phyloP scores from a whole-genome alignment of 2,329 filamentous ascomycete species.

The Botrytis fabae region DNA sequence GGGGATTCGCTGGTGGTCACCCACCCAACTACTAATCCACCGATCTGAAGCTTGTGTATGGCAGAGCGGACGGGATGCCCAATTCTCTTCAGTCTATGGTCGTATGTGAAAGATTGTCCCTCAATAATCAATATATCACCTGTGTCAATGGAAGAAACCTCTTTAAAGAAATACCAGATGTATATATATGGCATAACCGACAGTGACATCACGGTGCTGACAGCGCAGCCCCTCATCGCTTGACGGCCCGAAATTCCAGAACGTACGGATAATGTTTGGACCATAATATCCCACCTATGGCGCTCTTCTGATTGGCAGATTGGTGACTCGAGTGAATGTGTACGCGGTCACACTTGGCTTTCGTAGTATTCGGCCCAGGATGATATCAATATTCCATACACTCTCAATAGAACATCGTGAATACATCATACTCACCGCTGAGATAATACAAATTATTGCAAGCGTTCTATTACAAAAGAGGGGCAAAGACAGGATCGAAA shows the following conservation, averaged over 20 bases:
- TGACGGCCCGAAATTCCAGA: neutral
- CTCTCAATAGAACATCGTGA: neutral
- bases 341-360: neutral
- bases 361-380: neutral
- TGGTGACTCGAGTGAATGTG: neutral
- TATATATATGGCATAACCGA: neutral
- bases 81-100: slow-evolving; percentile 22
- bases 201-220: neutral
- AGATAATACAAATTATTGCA: neutral
- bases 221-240: neutral
- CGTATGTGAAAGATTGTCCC: neutral
- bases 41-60: slow-evolving; percentile 22
- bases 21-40: slow-evolving; percentile 18
- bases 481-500: neutral
- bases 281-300: neutral
- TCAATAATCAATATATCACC: neutral
- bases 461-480: neutral
- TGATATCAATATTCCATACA: neutral
- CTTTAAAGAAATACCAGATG: neutral
- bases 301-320: neutral
- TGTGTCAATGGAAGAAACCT: accelerated
- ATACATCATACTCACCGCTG: neutral
- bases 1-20: slow-evolving; percentile 17
- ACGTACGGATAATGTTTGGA: neutral
- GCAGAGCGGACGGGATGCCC: slow-evolving; percentile 22